phyloP scores from a whole-genome alignment of 1,284 basidiomycete genomes.

The Cryptococcus sp. region DNA sequence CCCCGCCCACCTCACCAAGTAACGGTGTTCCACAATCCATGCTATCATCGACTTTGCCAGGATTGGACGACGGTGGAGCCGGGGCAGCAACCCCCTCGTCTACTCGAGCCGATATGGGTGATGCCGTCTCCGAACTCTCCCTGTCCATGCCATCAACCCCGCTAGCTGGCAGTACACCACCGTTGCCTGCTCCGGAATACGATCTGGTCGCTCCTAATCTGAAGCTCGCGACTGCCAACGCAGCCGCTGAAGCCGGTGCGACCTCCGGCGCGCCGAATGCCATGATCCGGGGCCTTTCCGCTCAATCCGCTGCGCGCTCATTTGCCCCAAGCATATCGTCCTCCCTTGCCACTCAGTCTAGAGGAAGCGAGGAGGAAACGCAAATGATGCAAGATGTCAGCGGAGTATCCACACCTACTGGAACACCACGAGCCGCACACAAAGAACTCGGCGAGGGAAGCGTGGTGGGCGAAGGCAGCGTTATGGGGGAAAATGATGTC shows the following conservation, averaged over 20 bases:
- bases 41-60: constrained; percentile 38
- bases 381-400: constrained; percentile 46
- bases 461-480: constrained; percentile 21
- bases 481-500: constrained; percentile 14
- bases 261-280: constrained; percentile 14
- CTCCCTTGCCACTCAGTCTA: constrained; percentile 36
- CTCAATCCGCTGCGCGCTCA: constrained; percentile 8
- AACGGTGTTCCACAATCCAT: constrained; percentile 26
- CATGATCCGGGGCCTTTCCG: constrained; percentile 17
- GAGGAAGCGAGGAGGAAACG: constrained; percentile 30
- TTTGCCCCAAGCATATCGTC: constrained; percentile 33
- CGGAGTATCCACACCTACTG: constrained; percentile 45
- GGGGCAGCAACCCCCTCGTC: constrained; percentile 48
- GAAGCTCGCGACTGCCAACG: constrained; percentile 30
- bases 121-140: constrained; percentile 35
- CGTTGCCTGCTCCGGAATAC: constrained; percentile 27
- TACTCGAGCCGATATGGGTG: constrained; percentile 47
- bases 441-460: constrained; percentile 36
- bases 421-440: constrained; percentile 43
- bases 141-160: constrained; percentile 45
- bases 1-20: constrained; percentile 31
- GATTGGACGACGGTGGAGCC: constrained; percentile 26
- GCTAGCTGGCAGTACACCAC: constrained; percentile 20
- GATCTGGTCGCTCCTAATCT: constrained; percentile 45
- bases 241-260: constrained; percentile 6